Evolutionary conservation across 169 alveolate genomes (phyloP).

Genomic region (Theileria orientalis): DNA sequence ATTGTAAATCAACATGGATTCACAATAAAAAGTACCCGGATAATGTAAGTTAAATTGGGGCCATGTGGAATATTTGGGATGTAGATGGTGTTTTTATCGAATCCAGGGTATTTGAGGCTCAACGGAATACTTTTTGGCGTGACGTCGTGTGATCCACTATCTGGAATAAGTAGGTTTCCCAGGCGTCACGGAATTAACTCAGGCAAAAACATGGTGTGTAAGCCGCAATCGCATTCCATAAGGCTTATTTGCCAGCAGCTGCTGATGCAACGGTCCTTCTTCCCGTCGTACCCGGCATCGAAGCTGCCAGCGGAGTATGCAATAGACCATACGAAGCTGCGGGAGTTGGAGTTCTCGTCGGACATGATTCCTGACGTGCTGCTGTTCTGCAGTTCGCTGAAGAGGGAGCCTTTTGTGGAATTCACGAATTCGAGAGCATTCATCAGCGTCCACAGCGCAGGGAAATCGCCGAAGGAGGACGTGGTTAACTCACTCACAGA

Average conservation of each 20-base stretch:
- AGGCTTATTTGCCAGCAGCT: slow-evolving; percentile 44
- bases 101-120: slow-evolving; percentile 53
- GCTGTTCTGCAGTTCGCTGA: slow-evolving; percentile 33
- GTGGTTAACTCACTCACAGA: slow-evolving; percentile 28
- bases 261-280: slow-evolving; percentile 60
- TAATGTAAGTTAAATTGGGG: slow-evolving; percentile 6
- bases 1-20: slow-evolving; percentile 23
- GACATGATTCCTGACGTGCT: slow-evolving; percentile 54
- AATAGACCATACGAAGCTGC: slow-evolving; percentile 42
- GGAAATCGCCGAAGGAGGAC: slow-evolving; percentile 22
- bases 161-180: slow-evolving; percentile 50
- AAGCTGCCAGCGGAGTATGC: slow-evolving; percentile 66
- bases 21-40: slow-evolving; percentile 17
- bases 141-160: slow-evolving; percentile 64
- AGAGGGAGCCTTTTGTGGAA: slow-evolving; percentile 61
- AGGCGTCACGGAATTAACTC: background rate
- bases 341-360: slow-evolving; percentile 60
- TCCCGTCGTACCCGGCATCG: slow-evolving; percentile 62
- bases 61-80: background rate
- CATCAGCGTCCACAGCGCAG: slow-evolving; percentile 47
- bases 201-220: slow-evolving; percentile 66
- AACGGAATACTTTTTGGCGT: slow-evolving; percentile 55
- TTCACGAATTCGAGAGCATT: slow-evolving; percentile 56
- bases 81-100: slow-evolving; percentile 44
- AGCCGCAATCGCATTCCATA: slow-evolving; percentile 31